Conservation (phyloP, 768 basidiomycete genomes). For the Tricholoma sp. region DNA sequence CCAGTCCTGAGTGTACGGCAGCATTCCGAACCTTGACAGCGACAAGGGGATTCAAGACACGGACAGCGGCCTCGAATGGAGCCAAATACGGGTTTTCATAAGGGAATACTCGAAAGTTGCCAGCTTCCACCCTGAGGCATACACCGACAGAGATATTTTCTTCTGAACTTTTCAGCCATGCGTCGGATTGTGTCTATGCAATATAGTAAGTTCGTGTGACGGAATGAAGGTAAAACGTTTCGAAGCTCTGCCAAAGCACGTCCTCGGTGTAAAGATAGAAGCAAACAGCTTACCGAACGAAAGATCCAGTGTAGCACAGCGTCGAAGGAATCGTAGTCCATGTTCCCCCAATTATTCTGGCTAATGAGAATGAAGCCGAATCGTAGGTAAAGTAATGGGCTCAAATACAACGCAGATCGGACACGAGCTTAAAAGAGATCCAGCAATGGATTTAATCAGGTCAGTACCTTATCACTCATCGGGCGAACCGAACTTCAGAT, state of each 20-base stretch:
- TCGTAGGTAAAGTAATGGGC: conserved; percentile 29
- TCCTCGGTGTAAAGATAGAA: not conserved
- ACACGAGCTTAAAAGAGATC: conserved; percentile 35
- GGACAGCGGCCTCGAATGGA: conserved; percentile 79
- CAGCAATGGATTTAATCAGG: conserved; percentile 21
- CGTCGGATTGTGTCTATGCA: conserved; percentile 68
- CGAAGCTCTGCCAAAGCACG: not conserved
- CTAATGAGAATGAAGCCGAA: conserved; percentile 23
- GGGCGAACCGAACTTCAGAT: conserved; percentile 22
- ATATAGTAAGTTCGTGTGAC: conserved; percentile 3
- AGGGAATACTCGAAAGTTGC: conserved; percentile 76
- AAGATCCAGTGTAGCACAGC: conserved; percentile 79
- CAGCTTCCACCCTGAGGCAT: conserved; percentile 63
- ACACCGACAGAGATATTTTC: conserved; percentile 80
- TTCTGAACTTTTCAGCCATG: conserved; percentile 84
- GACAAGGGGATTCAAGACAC: conserved; percentile 74
- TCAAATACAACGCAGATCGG: conserved; percentile 21
- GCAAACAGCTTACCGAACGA: conserved; percentile 46
- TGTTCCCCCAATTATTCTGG: conserved; percentile 30
- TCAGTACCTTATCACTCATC: conserved; percentile 22
- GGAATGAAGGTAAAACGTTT: not conserved
- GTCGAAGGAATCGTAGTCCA: conserved; percentile 81
- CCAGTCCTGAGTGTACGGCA: conserved; percentile 73
- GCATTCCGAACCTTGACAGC: conserved; percentile 79
- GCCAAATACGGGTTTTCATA: conserved; percentile 78